A percentile compares a stretch with the other conserved stretches of the same genome.
Conservation (phyloP, 768 basidiomycete species). For the Collybia mongolica region DNA sequence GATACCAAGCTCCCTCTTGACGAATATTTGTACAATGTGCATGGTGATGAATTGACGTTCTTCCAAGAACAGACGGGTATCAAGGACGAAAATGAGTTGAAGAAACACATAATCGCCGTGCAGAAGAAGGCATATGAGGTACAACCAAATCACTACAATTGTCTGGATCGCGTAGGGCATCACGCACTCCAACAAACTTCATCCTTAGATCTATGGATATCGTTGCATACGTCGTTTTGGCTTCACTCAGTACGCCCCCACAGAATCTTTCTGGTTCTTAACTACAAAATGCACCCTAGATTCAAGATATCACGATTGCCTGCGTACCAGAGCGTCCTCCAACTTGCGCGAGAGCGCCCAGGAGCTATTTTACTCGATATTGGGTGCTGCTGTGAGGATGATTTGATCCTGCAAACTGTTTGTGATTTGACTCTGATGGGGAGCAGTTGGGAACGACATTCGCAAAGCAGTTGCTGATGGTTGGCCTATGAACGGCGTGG, state of each 20-base stretch:
- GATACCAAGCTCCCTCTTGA: conserved; percentile 15
- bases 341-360: conserved; percentile 13
- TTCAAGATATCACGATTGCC: conserved; percentile 18
- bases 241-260: conserved; percentile 27
- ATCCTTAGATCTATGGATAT: conserved; percentile 30
- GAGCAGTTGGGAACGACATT: conserved; percentile 21
- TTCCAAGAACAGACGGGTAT: conserved; percentile 36
- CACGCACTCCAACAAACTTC: not conserved
- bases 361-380: conserved; percentile 22
- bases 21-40: conserved; percentile 21
- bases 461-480: conserved; percentile 22
- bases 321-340: conserved; percentile 16
- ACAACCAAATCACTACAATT: not conserved
- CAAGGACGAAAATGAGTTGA: conserved; percentile 32
- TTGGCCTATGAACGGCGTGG: conserved; percentile 18
- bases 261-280: not conserved
- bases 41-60: conserved; percentile 28
- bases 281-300: conserved; percentile 3
- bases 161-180: not conserved
- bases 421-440: not conserved
- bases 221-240: conserved; percentile 35
- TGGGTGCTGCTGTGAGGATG: conserved; percentile 24
- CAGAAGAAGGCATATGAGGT: conserved; percentile 32
- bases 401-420: not conserved
- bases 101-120: conserved; percentile 35